Base-by-base conservation (phyloP, 345 rosid genomes). In the Viola odorata region DNA sequence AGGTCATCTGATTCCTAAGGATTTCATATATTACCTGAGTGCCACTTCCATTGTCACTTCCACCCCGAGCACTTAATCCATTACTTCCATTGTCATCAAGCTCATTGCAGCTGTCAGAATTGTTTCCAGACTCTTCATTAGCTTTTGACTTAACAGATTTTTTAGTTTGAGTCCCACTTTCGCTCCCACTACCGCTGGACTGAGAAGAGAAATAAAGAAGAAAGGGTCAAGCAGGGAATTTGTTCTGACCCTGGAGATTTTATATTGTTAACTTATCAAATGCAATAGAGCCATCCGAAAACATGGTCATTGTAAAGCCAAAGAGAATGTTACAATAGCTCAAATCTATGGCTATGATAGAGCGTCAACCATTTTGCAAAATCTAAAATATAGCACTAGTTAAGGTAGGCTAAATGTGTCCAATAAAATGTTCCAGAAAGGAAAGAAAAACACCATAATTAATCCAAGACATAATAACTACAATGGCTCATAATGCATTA, bases 141-240 rank as follows among this genome's bases (percentile, higher is more conserved):
- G 82, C 78, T 74, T 69, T 85, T 42, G 79, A 69, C 69, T 76
- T 77, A 15, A 56, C 69, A 14, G 84, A 70, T 57, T 58, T 82
- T 73, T 56, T 77, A 48, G 71, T 62, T 16, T 77, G 84, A 62
- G 87, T 82, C 57, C 84, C 83, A 65, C 96, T 88, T 73, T 82
- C 96, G 71, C 86, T 85, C 53, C 85, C 88, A 52, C 91, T 88
- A 17, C 87, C 81, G 57, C 87, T 83, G 50, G 87, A 83, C 96
- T 88, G 81, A 62, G 59, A 80, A 58, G 76, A 60, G 49, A 40
- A 40, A 55, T 50, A 62, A 65, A 66, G 60, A 64, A 60, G 48
- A 55, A 53, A 55, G 42, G 42, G 41, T 57, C 8, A 59, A 44
- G 37, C 37, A 13, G 32, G 32, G 32, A 23, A 23, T 23, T 23